Conservation (phyloP, 129 eudicot species). For the Saussurea involucrata region DNA sequence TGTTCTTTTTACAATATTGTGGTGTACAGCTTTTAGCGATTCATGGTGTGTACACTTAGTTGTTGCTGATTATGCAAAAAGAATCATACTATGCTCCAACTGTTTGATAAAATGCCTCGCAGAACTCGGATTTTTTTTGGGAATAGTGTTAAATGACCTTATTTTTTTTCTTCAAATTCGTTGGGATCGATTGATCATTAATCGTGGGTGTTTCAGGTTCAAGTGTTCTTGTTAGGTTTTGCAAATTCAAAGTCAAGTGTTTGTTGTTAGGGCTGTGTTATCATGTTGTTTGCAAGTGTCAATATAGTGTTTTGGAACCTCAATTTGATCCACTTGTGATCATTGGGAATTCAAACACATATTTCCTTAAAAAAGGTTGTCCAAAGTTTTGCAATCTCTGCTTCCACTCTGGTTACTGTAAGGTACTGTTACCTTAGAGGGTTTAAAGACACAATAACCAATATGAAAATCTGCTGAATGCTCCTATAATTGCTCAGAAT, state of each 20-base stretch:
- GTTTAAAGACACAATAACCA: too few relatives aligned
- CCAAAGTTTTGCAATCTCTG: too few relatives aligned
- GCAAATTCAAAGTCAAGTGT: background rate
- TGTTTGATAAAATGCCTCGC: conserved; percentile 21
- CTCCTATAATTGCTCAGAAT: too few relatives aligned
- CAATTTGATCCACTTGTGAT: background rate
- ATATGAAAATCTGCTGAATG: too few relatives aligned
- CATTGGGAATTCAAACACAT: background rate
- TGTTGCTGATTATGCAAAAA: background rate
- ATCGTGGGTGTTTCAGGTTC: background rate
- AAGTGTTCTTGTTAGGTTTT: background rate
- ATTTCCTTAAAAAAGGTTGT: background rate
- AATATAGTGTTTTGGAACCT: background rate
- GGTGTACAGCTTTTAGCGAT: background rate
- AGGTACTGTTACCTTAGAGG: too few relatives aligned
- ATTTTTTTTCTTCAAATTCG: background rate
- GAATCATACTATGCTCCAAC: background rate
- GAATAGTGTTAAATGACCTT: background rate
- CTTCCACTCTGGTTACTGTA: too few relatives aligned
- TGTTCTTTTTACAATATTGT: background rate
- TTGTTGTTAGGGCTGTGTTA: background rate
- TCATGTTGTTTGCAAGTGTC: conserved; percentile 8
- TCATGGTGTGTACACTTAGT: background rate
- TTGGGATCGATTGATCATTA: background rate
- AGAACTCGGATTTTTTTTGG: background rate